A percentile compares a stretch with the other conserved stretches of the same genome.
phyloP scores from a whole-genome alignment of 2,329 filamentous ascomycete genomes.

The Microdochium bolleyi region DNA sequence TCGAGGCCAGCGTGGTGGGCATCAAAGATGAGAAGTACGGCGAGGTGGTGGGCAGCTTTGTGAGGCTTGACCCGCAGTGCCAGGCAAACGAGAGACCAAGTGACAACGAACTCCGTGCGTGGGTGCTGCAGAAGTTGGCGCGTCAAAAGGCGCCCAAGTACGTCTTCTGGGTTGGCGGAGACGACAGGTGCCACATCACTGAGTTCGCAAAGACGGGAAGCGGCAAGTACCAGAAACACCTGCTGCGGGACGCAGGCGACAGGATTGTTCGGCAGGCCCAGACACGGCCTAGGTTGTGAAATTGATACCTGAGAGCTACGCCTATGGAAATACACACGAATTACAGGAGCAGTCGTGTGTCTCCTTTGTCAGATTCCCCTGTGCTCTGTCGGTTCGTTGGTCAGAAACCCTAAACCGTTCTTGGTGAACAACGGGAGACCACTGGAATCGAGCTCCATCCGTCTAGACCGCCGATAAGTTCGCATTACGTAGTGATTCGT shows the following conservation, averaged over 20 bases:
- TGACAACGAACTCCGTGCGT: slow-evolving; percentile 40
- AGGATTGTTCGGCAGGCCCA: slow-evolving; percentile 20
- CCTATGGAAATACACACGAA: not conserved
- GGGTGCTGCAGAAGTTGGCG: slow-evolving; percentile 44
- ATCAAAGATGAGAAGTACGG: slow-evolving; percentile 57
- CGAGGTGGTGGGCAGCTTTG: slow-evolving; percentile 58
- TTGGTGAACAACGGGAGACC: not conserved
- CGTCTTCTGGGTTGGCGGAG: slow-evolving; percentile 43
- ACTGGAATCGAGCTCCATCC: too few species aligned
- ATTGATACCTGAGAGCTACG: not conserved
- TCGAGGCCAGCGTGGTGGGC: slow-evolving; percentile 55
- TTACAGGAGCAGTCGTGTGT: not conserved
- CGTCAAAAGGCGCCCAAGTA: slow-evolving; percentile 50
- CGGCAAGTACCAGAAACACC: slow-evolving; percentile 50
- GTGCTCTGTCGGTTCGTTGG: not conserved
- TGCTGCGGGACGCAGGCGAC: slow-evolving; percentile 54
- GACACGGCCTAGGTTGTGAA: not conserved
- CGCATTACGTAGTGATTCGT: too few species aligned
- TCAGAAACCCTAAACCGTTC: not conserved
- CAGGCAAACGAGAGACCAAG: slow-evolving; percentile 15
- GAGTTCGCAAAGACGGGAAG: slow-evolving; percentile 58
- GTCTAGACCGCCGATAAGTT: too few species aligned
- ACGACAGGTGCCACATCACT: too few species aligned
- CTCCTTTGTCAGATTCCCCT: not conserved
- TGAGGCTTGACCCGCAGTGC: slow-evolving; percentile 15